A percentile compares a stretch with the other conserved stretches of the same genome.
These are phyloP conservation scores for Baeospora myosura DNA, from an alignment of 1,284 basidiomycete species.

Conservation along the genomic window DNA sequence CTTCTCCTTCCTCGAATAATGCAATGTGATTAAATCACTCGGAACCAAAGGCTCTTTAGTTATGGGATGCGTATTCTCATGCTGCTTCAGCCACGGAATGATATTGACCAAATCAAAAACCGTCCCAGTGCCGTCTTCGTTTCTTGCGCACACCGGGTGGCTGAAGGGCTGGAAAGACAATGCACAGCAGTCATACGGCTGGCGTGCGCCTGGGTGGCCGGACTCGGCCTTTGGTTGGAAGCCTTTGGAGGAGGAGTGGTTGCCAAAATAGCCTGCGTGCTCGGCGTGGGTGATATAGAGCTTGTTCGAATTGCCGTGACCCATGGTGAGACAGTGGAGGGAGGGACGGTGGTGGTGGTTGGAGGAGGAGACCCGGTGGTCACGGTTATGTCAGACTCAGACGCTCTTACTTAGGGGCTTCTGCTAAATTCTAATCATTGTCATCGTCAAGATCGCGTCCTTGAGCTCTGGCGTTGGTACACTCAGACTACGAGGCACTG, in stretches of 20 bases:
- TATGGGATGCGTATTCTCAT: conserved; percentile 78
- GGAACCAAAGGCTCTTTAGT: conserved; percentile 78
- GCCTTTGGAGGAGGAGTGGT: conserved; percentile 72
- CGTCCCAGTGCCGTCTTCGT: conserved; percentile 69
- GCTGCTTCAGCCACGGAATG: conserved; percentile 83
- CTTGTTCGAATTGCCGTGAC: conserved; percentile 81
- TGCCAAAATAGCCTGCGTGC: conserved; percentile 69
- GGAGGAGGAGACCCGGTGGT: no score
- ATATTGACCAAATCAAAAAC: conserved; percentile 86
- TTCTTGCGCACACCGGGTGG: conserved; percentile 83
- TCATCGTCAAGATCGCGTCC: no score
- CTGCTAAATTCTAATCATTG: no score
- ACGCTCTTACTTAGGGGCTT: no score
- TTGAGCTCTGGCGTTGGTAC: no score
- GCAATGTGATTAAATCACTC: conserved; percentile 78
- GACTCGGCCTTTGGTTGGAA: no score
- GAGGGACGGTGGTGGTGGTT: no score
- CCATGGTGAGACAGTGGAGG: conserved; percentile 42
- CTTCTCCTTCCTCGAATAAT: conserved; percentile 74
- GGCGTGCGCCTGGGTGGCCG: no score
- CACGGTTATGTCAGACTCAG: no score
- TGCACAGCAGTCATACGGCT: conserved; percentile 88
- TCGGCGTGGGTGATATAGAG: conserved; percentile 82
- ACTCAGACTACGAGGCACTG: no score
- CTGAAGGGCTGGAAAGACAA: conserved; percentile 88